Evolutionary conservation across 2,329 filamentous ascomycete genomes (phyloP).

Genomic region (Penicillium sp.): DNA sequence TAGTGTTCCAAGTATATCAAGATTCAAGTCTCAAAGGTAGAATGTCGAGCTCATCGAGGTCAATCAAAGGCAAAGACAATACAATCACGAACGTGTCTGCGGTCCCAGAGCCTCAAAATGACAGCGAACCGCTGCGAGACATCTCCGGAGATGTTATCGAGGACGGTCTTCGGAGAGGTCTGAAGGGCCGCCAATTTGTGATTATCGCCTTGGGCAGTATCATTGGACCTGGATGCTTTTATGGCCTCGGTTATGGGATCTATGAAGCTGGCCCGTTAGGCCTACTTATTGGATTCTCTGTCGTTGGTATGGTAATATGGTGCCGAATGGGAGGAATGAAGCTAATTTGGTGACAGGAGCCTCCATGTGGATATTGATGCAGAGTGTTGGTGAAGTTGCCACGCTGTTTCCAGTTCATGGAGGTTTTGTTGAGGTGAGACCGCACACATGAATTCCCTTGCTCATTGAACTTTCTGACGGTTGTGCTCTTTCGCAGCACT

Average conservation of each 20-base stretch:
- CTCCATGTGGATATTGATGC: not conserved
- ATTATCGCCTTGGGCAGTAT: not conserved
- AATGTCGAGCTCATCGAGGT: not conserved
- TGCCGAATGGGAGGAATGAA: not conserved
- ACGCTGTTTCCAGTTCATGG: not conserved
- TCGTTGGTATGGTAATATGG: not conserved
- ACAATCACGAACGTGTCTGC: not conserved
- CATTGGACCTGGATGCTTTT: not conserved
- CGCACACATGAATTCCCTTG: not conserved
- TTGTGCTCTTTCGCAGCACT: not conserved
- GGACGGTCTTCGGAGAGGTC: not conserved
- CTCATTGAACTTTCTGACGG: not conserved
- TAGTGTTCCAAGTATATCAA: not conserved
- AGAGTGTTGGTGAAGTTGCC: not conserved
- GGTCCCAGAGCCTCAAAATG: not conserved
- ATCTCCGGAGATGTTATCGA: not conserved
- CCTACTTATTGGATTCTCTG: not conserved
- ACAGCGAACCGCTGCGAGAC: not conserved
- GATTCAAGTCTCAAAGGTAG: not conserved
- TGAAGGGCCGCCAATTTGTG: not conserved
- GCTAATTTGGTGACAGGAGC: not conserved
- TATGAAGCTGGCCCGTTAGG: not conserved
- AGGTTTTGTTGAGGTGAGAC: not conserved
- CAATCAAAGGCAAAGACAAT: not conserved
- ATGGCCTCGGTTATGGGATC: not conserved